Conservation (phyloP, 257 asterid species). For the Solanum ossicruentum region DNA sequence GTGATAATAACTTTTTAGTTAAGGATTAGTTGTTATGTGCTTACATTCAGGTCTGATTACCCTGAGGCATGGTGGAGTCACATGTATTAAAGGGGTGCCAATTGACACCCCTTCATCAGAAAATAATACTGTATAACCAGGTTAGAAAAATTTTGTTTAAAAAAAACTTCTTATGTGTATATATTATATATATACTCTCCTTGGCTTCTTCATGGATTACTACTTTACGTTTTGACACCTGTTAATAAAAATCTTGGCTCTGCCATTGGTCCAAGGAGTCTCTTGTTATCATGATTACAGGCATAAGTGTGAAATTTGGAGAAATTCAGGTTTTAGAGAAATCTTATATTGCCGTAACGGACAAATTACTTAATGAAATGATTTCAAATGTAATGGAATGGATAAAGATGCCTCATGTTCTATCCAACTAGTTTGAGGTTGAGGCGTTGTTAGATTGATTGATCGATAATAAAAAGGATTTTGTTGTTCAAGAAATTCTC, state of each 20-base stretch:
- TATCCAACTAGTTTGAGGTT: not conserved
- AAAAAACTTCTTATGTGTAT: not conserved
- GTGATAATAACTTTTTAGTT: not conserved
- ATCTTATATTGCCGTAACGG: not conserved
- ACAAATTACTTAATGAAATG: not conserved
- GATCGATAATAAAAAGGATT: not conserved
- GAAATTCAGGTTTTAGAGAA: not conserved
- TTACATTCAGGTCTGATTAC: not conserved
- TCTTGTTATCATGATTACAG: not conserved
- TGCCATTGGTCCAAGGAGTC: not conserved
- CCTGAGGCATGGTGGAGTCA: not conserved
- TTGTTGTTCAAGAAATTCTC: not conserved
- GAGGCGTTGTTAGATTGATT: not conserved
- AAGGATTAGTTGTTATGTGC: not conserved
- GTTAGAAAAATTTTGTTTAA: not conserved
- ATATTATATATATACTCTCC: not conserved
- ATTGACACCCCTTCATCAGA: not conserved
- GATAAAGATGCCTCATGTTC: not conserved
- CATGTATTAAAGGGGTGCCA: not conserved
- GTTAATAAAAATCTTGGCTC: not conserved
- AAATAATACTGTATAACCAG: not conserved
- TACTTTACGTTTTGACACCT: not conserved
- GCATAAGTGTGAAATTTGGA: not conserved
- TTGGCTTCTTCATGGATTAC: not conserved
- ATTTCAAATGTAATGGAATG: not conserved